These are phyloP conservation scores for Limnomonas spitsbergensis DNA, from an alignment of 139 green algal species.

Conservation along the genomic window DNA sequence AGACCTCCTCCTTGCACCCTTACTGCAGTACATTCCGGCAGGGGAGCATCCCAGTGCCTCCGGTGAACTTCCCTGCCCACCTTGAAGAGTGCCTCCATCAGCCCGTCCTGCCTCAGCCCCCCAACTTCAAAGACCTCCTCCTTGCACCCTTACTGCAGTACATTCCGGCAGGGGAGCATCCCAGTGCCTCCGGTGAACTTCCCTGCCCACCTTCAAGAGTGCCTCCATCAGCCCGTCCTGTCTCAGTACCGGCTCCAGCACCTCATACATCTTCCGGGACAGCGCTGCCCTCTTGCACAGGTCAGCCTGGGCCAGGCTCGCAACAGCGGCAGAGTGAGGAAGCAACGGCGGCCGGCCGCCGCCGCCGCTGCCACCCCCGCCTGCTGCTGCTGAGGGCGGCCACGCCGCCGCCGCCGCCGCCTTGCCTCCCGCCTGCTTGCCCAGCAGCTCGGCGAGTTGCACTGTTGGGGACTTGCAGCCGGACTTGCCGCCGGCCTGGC, in stretches of 20 bases:
- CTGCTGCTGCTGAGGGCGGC: not conserved
- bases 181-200: no score
- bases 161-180: no score
- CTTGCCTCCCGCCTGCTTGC: not conserved
- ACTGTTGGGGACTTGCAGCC: not conserved
- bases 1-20: no score
- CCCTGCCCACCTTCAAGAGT: conserved; percentile 28
- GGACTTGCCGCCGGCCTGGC: not conserved
- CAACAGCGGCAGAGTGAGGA: not conserved
- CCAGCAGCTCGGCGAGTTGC: not conserved
- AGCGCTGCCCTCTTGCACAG: conserved; percentile 37
- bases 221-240: conserved; percentile 38
- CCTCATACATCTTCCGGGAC: conserved; percentile 29
- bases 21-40: no score
- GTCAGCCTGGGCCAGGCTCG: not conserved
- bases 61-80: no score
- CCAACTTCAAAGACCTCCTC: no score
- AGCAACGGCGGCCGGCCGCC: no score
- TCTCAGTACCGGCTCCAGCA: conserved; percentile 22
- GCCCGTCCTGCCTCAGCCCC: conserved; percentile 31
- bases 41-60: no score
- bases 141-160: no score
- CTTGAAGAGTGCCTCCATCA: conserved; percentile 43
- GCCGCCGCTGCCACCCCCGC: not conserved
- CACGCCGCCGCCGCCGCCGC: not conserved